Base-by-base conservation (phyloP, 179 eudicot genomes). In the Camellia oleifera region DNA sequence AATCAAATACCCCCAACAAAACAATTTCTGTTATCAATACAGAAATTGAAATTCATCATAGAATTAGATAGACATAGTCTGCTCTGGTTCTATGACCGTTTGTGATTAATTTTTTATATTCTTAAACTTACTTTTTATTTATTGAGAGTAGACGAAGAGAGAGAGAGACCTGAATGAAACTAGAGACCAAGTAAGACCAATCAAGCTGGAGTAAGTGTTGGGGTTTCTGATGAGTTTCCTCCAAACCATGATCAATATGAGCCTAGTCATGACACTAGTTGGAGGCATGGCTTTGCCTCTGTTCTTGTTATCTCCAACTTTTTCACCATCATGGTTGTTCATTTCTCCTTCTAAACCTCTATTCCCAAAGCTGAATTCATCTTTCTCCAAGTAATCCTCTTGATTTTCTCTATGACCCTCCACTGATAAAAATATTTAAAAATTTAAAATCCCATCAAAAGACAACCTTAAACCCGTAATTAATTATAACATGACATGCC, bases 201-300 rank as follows among this genome's bases (percentile, higher is more conserved):
- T 84, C 64, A 89, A 83, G 82, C 94, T 90, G 9, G 94, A 90
- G 78, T 90, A 90, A 23, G 94, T 90, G 84, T 90, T 90, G 11
- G 94, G 94, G 79, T 90, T 90, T 69, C 92, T 84, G 67, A 90
- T 90, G 40, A 90, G 87, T 70, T 90, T 90, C 72, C 94, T 87
- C 94, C 94, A 90, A 53, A 90, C 94, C 94, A 90, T 89, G 73
- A 90, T 90, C 69, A 90, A 57, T 56, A 90, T 90, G 14, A 90
- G 92, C 86, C 94, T 86, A 62, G 94, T 90, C 94, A 90, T 90
- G 0, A 90, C 94, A 80, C 95, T 91, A 18, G 97, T 82, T 54
- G 97, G 97, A 14, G 97, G 95, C 89, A 91, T 81, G 2, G 78
- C 84, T 78, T 91, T 91, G 23, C 68, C 80, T 67, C 78, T 88